Evolutionary conservation across 768 basidiomycete genomes (phyloP).

Genomic region (Naganishia antarctica): DNA sequence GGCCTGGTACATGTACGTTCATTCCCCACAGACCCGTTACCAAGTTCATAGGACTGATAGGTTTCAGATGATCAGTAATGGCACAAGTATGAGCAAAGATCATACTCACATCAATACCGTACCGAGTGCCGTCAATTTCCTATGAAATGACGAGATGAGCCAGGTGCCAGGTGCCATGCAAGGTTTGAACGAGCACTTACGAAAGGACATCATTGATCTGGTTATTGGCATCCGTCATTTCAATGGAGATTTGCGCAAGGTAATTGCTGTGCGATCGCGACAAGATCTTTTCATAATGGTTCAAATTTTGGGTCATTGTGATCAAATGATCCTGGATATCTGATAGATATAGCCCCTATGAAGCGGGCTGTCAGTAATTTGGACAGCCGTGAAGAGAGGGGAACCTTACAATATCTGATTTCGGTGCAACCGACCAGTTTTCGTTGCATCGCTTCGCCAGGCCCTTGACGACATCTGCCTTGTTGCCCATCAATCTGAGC

Average conservation of each 20-base stretch:
- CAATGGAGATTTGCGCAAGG: slow-evolving; percentile 97
- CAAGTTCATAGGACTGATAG: slow-evolving; percentile 58
- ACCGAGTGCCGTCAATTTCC: slow-evolving; percentile 90
- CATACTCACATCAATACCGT: slow-evolving; percentile 87
- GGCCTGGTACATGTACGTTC: slow-evolving; percentile 87
- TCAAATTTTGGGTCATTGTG: slow-evolving; percentile 99
- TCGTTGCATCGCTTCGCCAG: slow-evolving; percentile 88
- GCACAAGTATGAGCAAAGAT: neutral
- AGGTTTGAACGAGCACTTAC: slow-evolving; percentile 30
- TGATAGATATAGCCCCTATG: slow-evolving; percentile 83
- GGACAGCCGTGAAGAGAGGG: neutral
- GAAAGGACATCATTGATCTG: slow-evolving; percentile 98
- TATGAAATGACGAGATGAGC: slow-evolving; percentile 14
- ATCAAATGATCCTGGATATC: slow-evolving; percentile 99
- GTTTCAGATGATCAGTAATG: neutral
- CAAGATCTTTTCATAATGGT: slow-evolving; percentile 99
- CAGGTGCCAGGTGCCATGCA: neutral
- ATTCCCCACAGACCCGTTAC: slow-evolving; percentile 97
- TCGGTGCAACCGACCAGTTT: slow-evolving; percentile 97
- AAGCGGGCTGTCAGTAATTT: neutral
- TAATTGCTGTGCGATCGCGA: slow-evolving; percentile 99
- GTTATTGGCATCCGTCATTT: slow-evolving; percentile 99
- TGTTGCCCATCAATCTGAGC: slow-evolving; percentile 93
- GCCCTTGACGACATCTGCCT: slow-evolving; percentile 98
- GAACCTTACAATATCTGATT: slow-evolving; percentile 79